A percentile compares a stretch with the other conserved stretches of the same genome.
phyloP scores from a whole-genome alignment of 305 asterid genomes.

The Stenogyne calaminthoides region DNA sequence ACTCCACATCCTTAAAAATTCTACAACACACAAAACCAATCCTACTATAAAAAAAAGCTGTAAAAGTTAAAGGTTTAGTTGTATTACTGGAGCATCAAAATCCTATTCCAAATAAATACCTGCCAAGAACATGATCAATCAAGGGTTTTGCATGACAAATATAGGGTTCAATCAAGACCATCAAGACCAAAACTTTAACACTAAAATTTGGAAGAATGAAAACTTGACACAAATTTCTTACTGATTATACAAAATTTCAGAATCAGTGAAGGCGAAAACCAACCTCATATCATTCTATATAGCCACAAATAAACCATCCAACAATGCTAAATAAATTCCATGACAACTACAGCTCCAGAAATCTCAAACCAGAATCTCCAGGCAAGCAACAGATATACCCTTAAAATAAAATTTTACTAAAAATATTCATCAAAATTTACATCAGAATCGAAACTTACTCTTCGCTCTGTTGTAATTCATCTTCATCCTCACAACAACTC shows the following conservation, averaged over 20 bases:
- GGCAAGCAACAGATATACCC: too few species aligned
- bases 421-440: conserved; percentile 47
- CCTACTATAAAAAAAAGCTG: too few species aligned
- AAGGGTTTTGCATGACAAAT: not conserved
- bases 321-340: conserved; percentile 83
- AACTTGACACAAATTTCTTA: conserved; percentile 26
- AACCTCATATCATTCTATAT: conserved; percentile 45
- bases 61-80: too few species aligned
- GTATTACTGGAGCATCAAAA: too few species aligned
- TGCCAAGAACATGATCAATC: not conserved
- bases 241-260: conserved; percentile 66
- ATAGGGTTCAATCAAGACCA: not conserved
- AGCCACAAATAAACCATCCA: conserved; percentile 86
- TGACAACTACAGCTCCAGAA: conserved; percentile 91
- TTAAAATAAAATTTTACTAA: too few species aligned
- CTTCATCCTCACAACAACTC: conserved; percentile 83
- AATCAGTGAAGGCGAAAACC: conserved; percentile 74
- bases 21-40: too few species aligned
- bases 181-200: conserved; percentile 3
- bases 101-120: too few species aligned
- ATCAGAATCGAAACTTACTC: conserved; percentile 38
- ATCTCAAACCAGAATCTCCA: conserved; percentile 61
- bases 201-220: not conserved
- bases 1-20: not conserved
- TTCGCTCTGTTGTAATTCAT: conserved; percentile 63